phyloP scores from a whole-genome alignment of 495 filamentous ascomycete genomes.

The Daldinia decipiens region DNA sequence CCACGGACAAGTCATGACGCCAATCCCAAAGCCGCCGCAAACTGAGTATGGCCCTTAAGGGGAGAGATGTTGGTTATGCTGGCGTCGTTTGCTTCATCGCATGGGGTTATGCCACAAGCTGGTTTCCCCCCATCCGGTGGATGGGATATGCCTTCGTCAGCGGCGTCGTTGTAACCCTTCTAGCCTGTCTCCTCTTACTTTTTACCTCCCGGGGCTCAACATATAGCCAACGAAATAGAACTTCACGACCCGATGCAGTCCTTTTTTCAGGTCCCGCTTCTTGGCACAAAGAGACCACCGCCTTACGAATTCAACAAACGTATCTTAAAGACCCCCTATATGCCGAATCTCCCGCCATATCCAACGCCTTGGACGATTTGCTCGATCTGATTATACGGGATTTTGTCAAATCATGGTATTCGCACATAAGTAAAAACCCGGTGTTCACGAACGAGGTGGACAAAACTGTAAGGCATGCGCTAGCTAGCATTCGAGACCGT shows the following conservation, averaged over 20 bases:
- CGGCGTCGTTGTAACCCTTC: conserved; percentile 67
- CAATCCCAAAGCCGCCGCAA: conserved; percentile 44
- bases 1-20: conserved; percentile 54
- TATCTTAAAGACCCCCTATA: conserved; percentile 71
- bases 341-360: conserved; percentile 80
- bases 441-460: conserved; percentile 88
- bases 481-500: conserved; percentile 74
- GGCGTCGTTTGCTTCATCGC: conserved; percentile 78
- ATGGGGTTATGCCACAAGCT: conserved; percentile 84
- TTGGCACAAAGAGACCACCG: conserved; percentile 75
- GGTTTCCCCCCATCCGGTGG: conserved; percentile 82
- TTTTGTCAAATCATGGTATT: conserved; percentile 90
- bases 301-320: conserved; percentile 63
- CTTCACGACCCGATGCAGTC: conserved; percentile 58
- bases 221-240: conserved; percentile 50
- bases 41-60: conserved; percentile 79
- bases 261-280: conserved; percentile 69
- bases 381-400: conserved; percentile 81
- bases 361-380: conserved; percentile 81
- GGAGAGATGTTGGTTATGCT: conserved; percentile 77
- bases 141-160: conserved; percentile 79
- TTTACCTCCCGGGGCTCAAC: conserved; percentile 67
- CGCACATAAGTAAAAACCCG: conserved; percentile 81
- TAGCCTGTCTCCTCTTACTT: conserved; percentile 62
- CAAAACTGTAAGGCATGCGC: conserved; percentile 75